Evolutionary conservation across 371 early-diverging fungal species (phyloP).

Genomic region (Actinomortierella ambigua): DNA sequence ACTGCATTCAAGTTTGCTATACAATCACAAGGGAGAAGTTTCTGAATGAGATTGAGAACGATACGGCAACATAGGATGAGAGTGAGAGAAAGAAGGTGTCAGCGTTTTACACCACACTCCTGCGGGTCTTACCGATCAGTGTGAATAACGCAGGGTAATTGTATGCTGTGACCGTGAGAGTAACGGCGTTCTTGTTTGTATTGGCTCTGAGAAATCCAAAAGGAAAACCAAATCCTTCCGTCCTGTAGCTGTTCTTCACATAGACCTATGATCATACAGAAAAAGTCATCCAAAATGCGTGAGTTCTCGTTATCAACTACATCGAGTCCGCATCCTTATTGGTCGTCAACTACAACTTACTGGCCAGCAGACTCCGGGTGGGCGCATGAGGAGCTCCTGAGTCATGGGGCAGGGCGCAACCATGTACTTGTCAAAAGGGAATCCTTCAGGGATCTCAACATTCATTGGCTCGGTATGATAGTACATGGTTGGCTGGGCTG

Average conservation of each 20-base stretch:
- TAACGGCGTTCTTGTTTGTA: conserved; percentile 62
- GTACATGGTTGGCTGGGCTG: conserved; percentile 63
- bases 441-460: conserved; percentile 63
- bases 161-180: conserved; percentile 71
- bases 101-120: too few species aligned
- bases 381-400: conserved; percentile 53
- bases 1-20: conserved; percentile 25
- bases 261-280: conserved; percentile 52
- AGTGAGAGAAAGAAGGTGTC: too few species aligned
- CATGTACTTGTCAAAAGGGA: conserved; percentile 71
- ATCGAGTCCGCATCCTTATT: too few species aligned
- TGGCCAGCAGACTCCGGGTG: conserved; percentile 47
- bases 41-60: too few species aligned
- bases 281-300: too few species aligned
- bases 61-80: background rate
- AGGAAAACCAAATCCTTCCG: conserved; percentile 62
- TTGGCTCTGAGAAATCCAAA: conserved; percentile 73
- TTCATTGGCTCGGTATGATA: conserved; percentile 52
- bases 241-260: conserved; percentile 59
- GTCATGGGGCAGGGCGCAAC: conserved; percentile 60
- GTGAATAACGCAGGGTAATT: conserved; percentile 72
- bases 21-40: too few species aligned
- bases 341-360: too few species aligned
- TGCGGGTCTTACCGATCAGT: conserved; percentile 52
- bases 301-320: too few species aligned